These are phyloP conservation scores for Pleurotus tuber-regium DNA, from an alignment of 768 basidiomycete genomes.

Conservation along the genomic window DNA sequence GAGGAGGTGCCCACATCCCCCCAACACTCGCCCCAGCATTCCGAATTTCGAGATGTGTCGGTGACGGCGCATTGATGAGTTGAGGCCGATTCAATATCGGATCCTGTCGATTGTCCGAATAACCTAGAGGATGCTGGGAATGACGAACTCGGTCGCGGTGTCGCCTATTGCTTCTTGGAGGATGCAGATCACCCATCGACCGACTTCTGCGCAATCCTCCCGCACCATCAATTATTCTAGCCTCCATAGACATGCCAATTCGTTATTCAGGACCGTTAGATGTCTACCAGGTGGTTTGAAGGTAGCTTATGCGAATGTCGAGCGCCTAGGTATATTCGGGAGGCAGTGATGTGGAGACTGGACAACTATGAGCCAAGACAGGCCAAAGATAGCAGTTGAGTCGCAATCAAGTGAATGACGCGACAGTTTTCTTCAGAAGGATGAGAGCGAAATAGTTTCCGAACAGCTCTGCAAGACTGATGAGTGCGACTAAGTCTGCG, in stretches of 20 bases:
- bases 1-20: slow-evolving; percentile 6
- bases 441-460: neutral
- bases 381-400: neutral
- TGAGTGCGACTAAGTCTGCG: neutral
- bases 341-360: neutral
- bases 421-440: neutral
- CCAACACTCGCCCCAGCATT: neutral
- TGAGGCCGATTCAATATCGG: slow-evolving; percentile 3
- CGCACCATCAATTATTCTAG: neutral
- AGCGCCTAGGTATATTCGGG: slow-evolving; percentile 2
- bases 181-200: slow-evolving; percentile 38
- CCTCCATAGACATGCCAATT: slow-evolving; percentile 18
- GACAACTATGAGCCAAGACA: neutral
- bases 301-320: no score
- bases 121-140: slow-evolving; percentile 6
- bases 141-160: slow-evolving; percentile 9
- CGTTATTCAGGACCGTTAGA: neutral
- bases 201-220: slow-evolving; percentile 32
- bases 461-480: neutral
- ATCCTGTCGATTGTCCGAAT: neutral
- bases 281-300: neutral
- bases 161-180: slow-evolving; percentile 5
- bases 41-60: neutral
- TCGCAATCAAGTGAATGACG: slow-evolving; percentile 3
- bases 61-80: neutral